Percentiles rank a stretch among this genome's conserved stretches.
These are phyloP conservation scores for Lepiota brunneoincarnata DNA, from an alignment of 768 basidiomycete genomes.

Conservation along the genomic window DNA sequence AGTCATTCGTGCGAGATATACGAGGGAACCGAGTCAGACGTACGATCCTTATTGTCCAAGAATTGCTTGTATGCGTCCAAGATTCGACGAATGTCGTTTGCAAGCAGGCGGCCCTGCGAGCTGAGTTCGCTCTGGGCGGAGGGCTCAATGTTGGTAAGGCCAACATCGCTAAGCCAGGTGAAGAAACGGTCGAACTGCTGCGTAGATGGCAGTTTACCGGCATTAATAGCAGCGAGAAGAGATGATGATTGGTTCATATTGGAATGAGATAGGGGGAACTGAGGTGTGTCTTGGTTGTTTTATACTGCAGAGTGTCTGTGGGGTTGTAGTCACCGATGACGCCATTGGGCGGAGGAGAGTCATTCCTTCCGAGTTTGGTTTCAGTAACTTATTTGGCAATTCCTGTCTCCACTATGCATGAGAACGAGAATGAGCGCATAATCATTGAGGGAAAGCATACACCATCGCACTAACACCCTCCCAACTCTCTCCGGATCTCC, in stretches of 20 bases:
- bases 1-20: slow-evolving; percentile 2
- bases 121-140: slow-evolving; percentile 42
- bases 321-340: slow-evolving; percentile 1
- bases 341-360: not conserved
- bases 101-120: slow-evolving; percentile 50
- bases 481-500: slow-evolving; percentile 45
- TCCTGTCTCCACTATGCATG: too few species aligned
- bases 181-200: slow-evolving; percentile 51
- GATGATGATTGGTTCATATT: slow-evolving; percentile 65
- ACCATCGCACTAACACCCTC: slow-evolving; percentile 13
- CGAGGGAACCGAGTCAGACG: not conserved
- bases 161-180: slow-evolving; percentile 51
- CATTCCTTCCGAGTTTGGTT: not conserved
- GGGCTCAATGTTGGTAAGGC: slow-evolving; percentile 45
- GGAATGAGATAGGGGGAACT: not conserved
- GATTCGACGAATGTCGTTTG: slow-evolving; percentile 46
- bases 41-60: slow-evolving; percentile 57
- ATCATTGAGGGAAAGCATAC: not conserved
- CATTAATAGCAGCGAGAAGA: slow-evolving; percentile 63
- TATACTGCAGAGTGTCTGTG: not conserved
- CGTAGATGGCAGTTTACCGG: slow-evolving; percentile 68
- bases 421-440: too few species aligned
- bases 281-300: slow-evolving; percentile 2
- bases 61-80: slow-evolving; percentile 59
- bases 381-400: not conserved